Evolutionary conservation across 169 alveolate genomes (phyloP), one percentile per base, ranked within the genome.

Genomic region (Theileria parva): DNA sequence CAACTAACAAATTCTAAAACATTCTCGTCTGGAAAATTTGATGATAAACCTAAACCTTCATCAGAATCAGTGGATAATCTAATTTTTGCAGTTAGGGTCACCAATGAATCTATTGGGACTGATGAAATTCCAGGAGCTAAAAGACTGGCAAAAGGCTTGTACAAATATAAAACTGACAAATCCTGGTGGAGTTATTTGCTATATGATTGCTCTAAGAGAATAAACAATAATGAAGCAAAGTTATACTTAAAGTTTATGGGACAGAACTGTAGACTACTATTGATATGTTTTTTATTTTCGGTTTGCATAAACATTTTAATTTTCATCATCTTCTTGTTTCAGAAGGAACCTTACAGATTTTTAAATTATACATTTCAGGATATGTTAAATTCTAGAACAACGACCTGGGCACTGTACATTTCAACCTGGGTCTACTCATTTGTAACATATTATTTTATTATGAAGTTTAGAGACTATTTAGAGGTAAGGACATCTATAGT

Each of bases 341-440:
- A 71, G 37, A 48, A 51, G 48, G 64, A 85, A 27, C 83, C 86
- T 0, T 51, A 70, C 21, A 48, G 57, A 8, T 44, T 85, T 23
- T 30, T 63, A n/a, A 74, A 57, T 6, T 85, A 77, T 66, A 53
- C 87, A 19, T 37, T 77, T 7, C 81, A 77, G n/a, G 91, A 85
- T 21, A 44, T 85, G 86, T 23, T 67, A 12, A 71, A 39, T 65
- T 77, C 80, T 73, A 85, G 64, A 53, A 66, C 66, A 2, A 71
- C 79, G 34, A 77, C 81, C 30, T 78, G 87, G 87, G 77, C 87
- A 32, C 87, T 85, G 9, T 85, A 85, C 64, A 32, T 73, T 19
- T 71, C 75, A 34, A 67, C 79, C 55, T 85, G 91, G 91, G 59
- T 85, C 6, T 85, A 85, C 74, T 85, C 88, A 39, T 9, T 85